Base-by-base conservation (phyloP, 768 basidiomycete genomes). In the Lactifluus subvellereus region DNA sequence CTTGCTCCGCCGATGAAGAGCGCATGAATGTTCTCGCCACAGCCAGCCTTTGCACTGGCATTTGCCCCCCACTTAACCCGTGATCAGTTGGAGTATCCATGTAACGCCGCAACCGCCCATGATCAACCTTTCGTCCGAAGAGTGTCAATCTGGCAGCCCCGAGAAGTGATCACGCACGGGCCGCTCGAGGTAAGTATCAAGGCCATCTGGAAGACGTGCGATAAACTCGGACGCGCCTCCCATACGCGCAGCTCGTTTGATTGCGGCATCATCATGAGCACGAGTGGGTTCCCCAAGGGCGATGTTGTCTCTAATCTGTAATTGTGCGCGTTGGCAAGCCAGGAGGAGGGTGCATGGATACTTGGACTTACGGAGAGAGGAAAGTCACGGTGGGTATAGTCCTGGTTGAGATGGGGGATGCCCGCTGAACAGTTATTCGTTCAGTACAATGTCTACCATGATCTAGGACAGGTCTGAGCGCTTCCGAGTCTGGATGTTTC, bases 1-100 rank as follows among this genome's bases (percentile, higher is more conserved):
- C 72, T n/a, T 78, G 68, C 58, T 81, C 79, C 1, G 61, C 63
- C 45, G 73, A 72, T 1, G 83, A 77, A 5, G 84, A 81, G 13
- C 85, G 81, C 86, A 88, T 88, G 69, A 89, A 88, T n/a, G 80
- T 86, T 49, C 86, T 78, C 13, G 87, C 83, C 85, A 91, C 74
- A 8, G 87, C 87, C 64, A 89, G 79, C 57, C 87, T 77, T 66
- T 90, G 89, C 82, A n/a, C n/a, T n/a, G n/a, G n/a, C n/a, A 87
- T 84, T 70, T 89, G 85, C 0, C 89, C 89, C 0, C 89, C 89
- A 58, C 85, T 87, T 22, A 89, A 70, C 8, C 18, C 45, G 18
- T 63, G 54, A 22, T 61, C 30, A 30, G 33, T 35, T 4, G 58
- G n/a, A 2, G 54, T 18, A 43, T 55, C n/a, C 42, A 60, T 14